phyloP scores from a whole-genome alignment of 257 asterid genomes.

The Nicotiana sylvestris region DNA sequence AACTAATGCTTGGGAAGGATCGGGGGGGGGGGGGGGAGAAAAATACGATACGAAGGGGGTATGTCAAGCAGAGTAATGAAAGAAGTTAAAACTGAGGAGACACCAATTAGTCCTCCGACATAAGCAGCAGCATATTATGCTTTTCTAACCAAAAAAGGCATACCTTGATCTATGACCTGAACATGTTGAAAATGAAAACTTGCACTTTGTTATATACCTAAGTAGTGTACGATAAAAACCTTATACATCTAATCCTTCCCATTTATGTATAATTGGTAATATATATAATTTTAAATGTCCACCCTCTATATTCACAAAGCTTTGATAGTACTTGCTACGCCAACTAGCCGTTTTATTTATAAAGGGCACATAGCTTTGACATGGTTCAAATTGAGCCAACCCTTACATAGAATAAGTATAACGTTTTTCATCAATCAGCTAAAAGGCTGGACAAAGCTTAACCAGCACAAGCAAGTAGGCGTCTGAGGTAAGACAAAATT shows the following conservation, averaged over 20 bases:
- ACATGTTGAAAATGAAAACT: not conserved
- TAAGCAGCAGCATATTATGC: not conserved
- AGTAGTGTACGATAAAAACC: not conserved
- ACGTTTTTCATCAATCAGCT: not conserved
- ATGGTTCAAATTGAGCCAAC: not conserved
- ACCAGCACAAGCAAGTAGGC: not conserved
- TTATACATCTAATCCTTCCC: not conserved
- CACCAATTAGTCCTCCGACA: not conserved
- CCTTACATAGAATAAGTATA: not conserved
- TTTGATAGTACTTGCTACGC: not conserved
- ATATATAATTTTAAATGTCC: not conserved
- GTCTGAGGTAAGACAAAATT: not conserved
- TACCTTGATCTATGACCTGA: not conserved
- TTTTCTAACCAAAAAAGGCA: not conserved
- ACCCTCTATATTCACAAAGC: not conserved
- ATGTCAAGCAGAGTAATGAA: not conserved
- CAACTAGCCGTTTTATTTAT: not conserved
- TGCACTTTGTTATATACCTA: not conserved
- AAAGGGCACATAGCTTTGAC: too few species aligned
- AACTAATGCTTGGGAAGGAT: not conserved
- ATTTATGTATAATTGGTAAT: not conserved
- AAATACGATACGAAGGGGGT: not conserved
- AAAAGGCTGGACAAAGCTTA: not conserved
- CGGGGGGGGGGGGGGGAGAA: not conserved
- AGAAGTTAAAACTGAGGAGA: not conserved